Base-by-base conservation (phyloP, 2,329 filamentous ascomycete genomes). In the Paradendryphiella salina region DNA sequence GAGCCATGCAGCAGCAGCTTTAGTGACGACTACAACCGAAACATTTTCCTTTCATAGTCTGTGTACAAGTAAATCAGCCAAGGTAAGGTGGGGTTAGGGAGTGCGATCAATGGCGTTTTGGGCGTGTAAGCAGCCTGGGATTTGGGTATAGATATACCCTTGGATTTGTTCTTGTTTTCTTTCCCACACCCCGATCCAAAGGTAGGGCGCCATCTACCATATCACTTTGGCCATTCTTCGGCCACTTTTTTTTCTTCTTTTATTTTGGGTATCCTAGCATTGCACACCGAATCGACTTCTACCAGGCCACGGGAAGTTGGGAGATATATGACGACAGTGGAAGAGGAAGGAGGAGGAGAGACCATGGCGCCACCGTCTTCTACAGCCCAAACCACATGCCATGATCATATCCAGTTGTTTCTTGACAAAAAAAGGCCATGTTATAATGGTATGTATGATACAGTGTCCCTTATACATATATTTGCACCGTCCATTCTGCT, bases 131-230 rank as follows among this genome's bases (percentile, higher is more conserved):
- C 9, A 9, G 31, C 31, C n/a, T 17, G 26, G 17, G 26, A 18
- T 18, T n/a, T 10, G 39, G 39, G 39, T 42, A 21, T 42, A 41
- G 39, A 42, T 42, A 42, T 42, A 42, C 39, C 39, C 39, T 21
- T 21, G 33, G 39, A 29, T 32, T 5, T 21, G 4, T 11, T 40
- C 5, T 20, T 38, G 14, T n/a, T 17, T 5, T 28, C 3, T 40
- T 8, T 7, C 4, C 5, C 11, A n/a, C n/a, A n/a, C 9, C 5
- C 37, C 29, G 8, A 29, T 15, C 5, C 26, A 17, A 3, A 26
- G 23, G 23, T 9, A 26, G 23, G 23, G 6, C 15, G 10, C 32
- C 32, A 35, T 35, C 33, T 35, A 35, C 14, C 18, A 35, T 17
- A 35, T 35, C 33, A 35, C 33, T 35, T 35, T 26, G 7, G 33